phyloP scores from a whole-genome alignment of 176 grass and related monocot species.

The Carex kokanica region DNA sequence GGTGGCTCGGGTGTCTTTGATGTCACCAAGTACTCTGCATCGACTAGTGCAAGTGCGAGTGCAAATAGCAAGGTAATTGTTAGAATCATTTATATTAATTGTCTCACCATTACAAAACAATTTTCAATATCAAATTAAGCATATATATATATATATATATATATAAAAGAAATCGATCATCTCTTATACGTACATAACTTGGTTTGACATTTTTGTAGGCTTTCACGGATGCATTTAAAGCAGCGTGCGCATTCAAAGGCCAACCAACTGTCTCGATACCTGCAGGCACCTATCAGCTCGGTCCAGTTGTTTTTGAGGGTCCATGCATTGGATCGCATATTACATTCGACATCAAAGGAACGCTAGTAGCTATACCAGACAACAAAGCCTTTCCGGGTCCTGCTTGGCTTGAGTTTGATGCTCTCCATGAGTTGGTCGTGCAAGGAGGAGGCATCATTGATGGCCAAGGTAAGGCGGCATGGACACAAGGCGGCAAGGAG shows the following conservation, averaged over 20 bases:
- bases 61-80: constrained; percentile 30
- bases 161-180: too few species aligned
- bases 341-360: constrained; percentile 29
- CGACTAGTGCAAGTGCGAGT: neutral
- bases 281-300: constrained; percentile 11
- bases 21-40: constrained; percentile 29
- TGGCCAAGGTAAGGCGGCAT: constrained; percentile 24
- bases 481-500: neutral
- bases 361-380: constrained; percentile 21
- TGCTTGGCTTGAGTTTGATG: constrained; percentile 39
- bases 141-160: too few species aligned
- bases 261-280: constrained; percentile 1
- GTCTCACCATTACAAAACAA: too few species aligned
- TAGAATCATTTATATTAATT: neutral
- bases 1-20: constrained; percentile 21
- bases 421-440: constrained; percentile 30
- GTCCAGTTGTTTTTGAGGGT: constrained; percentile 14
- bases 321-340: constrained; percentile 26
- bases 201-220: neutral
- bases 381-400: neutral
- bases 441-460: constrained; percentile 30
- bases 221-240: constrained; percentile 15
- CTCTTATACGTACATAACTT: neutral
- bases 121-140: too few species aligned
- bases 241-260: neutral